phyloP scores from a whole-genome alignment of 208 protist genomes.

The Novymonas esmeraldas region DNA sequence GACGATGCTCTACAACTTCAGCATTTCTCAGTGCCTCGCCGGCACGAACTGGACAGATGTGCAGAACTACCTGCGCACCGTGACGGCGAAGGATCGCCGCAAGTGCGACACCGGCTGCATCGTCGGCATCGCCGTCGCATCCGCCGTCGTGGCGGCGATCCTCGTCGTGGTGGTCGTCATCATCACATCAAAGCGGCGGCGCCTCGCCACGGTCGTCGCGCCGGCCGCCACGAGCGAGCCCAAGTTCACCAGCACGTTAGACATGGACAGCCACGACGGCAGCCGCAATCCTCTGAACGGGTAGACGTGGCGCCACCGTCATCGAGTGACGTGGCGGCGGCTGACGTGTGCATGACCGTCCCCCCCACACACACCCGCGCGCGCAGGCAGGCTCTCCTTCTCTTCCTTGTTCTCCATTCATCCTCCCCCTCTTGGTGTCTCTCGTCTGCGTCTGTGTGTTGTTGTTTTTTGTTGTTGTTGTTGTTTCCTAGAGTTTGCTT shows the following conservation, averaged over 20 bases:
- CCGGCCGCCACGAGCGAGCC: slow-evolving; percentile 36
- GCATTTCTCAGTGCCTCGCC: slow-evolving; percentile 45
- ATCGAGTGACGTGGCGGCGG: no score
- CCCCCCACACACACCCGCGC: no score
- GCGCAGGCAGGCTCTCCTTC: neutral
- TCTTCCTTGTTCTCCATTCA: neutral
- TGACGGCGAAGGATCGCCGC: neutral
- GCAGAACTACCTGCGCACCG: slow-evolving; percentile 26
- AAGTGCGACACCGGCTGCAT: slow-evolving; percentile 74
- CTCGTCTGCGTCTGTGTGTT: neutral
- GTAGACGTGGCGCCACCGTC: no score
- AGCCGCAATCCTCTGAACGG: slow-evolving; percentile 31
- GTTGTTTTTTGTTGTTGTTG: neutral
- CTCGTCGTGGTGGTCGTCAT: slow-evolving; percentile 67
- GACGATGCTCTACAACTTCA: slow-evolving; percentile 37
- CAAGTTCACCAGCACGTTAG: slow-evolving; percentile 53
- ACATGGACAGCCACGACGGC: slow-evolving; percentile 21
- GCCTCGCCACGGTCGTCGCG: slow-evolving; percentile 71
- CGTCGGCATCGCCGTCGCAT: slow-evolving; percentile 64
- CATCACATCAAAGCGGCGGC: slow-evolving; percentile 69
- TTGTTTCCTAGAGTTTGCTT: slow-evolving; percentile 2
- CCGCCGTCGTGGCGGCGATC: slow-evolving; percentile 55
- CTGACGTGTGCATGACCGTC: no score
- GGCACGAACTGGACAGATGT: slow-evolving; percentile 44
- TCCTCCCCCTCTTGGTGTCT: neutral